A percentile compares a stretch with the other conserved stretches of the same genome.
phyloP scores from a whole-genome alignment of 2,329 filamentous ascomycete genomes.

The Colletotrichum trifolii region DNA sequence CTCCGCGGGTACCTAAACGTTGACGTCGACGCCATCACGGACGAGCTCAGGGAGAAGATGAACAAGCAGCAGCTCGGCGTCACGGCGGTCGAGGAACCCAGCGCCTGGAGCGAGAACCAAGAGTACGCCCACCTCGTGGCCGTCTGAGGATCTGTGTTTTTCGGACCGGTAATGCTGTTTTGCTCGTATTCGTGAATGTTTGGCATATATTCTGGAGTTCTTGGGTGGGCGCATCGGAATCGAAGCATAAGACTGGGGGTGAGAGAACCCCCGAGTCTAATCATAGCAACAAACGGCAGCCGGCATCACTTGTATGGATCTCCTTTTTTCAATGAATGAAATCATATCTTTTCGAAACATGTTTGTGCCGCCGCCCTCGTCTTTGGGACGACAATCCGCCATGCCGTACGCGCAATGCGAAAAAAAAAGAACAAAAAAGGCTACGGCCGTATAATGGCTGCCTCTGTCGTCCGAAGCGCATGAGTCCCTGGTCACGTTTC shows the following conservation, averaged over 20 bases:
- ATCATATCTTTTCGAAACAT: not conserved
- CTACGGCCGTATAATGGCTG: not conserved
- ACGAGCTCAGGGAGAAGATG: constrained; percentile 74
- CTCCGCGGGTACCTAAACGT: constrained; percentile 82
- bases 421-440: no score
- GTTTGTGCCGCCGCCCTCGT: not conserved
- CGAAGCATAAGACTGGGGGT: constrained; percentile 4
- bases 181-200: not conserved
- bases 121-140: constrained; percentile 24
- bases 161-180: not conserved
- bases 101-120: constrained; percentile 21
- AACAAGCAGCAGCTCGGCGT: constrained; percentile 37
- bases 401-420: no score
- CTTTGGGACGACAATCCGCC: not conserved
- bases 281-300: constrained; percentile 21
- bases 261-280: not conserved
- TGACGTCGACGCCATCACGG: constrained; percentile 81
- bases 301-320: constrained; percentile 19
- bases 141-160: not conserved
- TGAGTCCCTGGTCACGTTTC: not conserved
- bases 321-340: constrained; percentile 8
- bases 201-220: constrained; percentile 27
- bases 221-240: constrained; percentile 1
- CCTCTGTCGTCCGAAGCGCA: not conserved
- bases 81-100: constrained; percentile 19